Evolutionary conservation across 768 basidiomycete species (phyloP).

Genomic region (Leccinum ochraceum): DNA sequence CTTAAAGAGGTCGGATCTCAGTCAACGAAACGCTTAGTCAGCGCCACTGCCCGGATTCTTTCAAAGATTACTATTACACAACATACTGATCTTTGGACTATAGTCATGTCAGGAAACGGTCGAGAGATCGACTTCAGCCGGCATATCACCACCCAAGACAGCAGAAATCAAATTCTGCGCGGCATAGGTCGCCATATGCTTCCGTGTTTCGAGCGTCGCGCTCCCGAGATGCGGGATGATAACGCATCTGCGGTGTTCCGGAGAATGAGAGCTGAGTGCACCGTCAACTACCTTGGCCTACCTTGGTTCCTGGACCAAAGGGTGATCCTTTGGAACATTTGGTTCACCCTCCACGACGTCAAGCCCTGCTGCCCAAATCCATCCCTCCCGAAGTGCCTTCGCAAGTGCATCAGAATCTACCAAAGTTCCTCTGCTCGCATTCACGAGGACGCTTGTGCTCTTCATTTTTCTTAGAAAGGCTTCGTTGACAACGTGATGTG

Average conservation of each 20-base stretch:
- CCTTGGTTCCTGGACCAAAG: slow-evolving; percentile 76
- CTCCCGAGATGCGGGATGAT: slow-evolving; percentile 91
- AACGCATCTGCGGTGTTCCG: slow-evolving; percentile 53
- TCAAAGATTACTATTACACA: too few species aligned
- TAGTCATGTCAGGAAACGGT: slow-evolving; percentile 6
- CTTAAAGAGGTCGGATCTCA: neutral
- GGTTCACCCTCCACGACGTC: slow-evolving; percentile 97
- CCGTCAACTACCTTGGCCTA: slow-evolving; percentile 33
- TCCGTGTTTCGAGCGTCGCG: slow-evolving; percentile 82
- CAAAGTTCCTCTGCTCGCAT: slow-evolving; percentile 80
- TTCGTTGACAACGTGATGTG: slow-evolving; percentile 72
- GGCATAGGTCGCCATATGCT: slow-evolving; percentile 79
- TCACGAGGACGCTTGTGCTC: slow-evolving; percentile 77
- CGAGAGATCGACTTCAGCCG: slow-evolving; percentile 45
- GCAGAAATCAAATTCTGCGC: slow-evolving; percentile 55
- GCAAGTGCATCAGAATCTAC: slow-evolving; percentile 91
- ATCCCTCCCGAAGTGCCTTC: slow-evolving; percentile 68
- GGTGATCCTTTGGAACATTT: slow-evolving; percentile 67
- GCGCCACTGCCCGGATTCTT: neutral
- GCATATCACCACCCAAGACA: slow-evolving; percentile 59
- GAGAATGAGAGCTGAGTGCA: neutral
- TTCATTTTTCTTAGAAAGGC: slow-evolving; percentile 84
- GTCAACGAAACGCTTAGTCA: slow-evolving; percentile 6
- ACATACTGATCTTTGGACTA: neutral
- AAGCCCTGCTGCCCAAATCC: slow-evolving; percentile 91